Evolutionary conservation across 805 yeast species (phyloP), one percentile per base, ranked within the genome.

Genomic region (Teunomyces barrocoloradensis): DNA sequence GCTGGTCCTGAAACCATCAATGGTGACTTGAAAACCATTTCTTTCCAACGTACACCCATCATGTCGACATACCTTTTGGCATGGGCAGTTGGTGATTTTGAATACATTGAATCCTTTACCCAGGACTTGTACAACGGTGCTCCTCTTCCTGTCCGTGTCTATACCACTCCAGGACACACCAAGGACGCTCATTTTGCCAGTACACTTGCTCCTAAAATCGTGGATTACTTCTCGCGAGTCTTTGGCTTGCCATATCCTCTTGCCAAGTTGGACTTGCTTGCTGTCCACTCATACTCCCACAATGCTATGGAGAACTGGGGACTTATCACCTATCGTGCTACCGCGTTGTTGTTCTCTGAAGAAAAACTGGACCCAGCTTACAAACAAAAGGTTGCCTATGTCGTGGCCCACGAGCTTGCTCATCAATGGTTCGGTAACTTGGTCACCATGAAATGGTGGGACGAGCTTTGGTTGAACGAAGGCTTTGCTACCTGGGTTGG

Each of bases 281-380:
- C 91, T 3, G 84, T 88, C 48, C 91, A 88, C 55, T 81, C 86
- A 44, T 86, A 84, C 61, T 79, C 87, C 28, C 90, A 89, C 48
- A 88, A 89, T 56, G 96, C 95, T 18, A 88, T 88, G 96, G 96
- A 88, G 69, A 89, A 89, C 71, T 88, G 91, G 88, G 95, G 95
- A 23, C 71, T 89, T 43, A 80, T 88, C 45, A 66, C 85, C 78
- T 57, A 87, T 78, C 68, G 84, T 84, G 50, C 73, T 76, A 63
- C 85, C 59, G 68, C 80, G 53, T 57, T 73, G 66, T 56, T 79
- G 76, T 65, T 60, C 58, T 75, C 78, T 28, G 74, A 69, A 29
- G 57, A 59, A 11, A 74, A 66, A 23, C 77, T 82, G 1, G 82
- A 76, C 57, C 68, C 72, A 1, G 53, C 74, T 17, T 79, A 78